Conservation (phyloP, 2,329 filamentous ascomycete species). For the Epichloe hybrida region DNA sequence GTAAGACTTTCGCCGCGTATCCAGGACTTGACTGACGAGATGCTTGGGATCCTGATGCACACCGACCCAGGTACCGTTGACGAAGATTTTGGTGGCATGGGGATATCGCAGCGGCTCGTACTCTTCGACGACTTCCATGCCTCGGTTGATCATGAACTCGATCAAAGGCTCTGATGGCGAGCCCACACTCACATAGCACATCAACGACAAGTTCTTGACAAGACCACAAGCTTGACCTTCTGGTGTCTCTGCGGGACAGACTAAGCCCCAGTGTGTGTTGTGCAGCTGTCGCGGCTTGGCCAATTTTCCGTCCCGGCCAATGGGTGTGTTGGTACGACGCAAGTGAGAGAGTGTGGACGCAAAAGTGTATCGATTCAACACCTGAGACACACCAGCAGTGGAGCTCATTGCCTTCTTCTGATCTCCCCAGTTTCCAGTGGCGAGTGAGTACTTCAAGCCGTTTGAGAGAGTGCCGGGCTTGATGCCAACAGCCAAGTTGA, state of each 20-base stretch:
- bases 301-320: conserved; percentile 94
- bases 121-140: conserved; percentile 94
- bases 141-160: conserved; percentile 88
- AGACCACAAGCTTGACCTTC: conserved; percentile 97
- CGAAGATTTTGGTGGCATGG: conserved; percentile 92
- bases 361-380: conserved; percentile 95
- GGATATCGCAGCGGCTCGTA: conserved; percentile 78
- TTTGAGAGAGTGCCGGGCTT: conserved; percentile 86
- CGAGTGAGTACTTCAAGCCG: conserved; percentile 89
- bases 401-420: conserved; percentile 96
- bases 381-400: conserved; percentile 94
- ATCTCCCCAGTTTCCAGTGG: conserved; percentile 97
- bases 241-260: conserved; percentile 93
- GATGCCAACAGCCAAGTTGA: conserved; percentile 81
- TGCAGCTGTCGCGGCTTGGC: conserved; percentile 96
- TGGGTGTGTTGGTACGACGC: conserved; percentile 91
- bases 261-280: conserved; percentile 96
- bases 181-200: conserved; percentile 97
- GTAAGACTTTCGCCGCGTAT: conserved; percentile 65
- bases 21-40: conserved; percentile 65
- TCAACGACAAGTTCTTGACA: conserved; percentile 93
- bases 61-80: conserved; percentile 97
- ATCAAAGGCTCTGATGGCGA: conserved; percentile 81
- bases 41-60: conserved; percentile 81
- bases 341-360: conserved; percentile 93